These are phyloP conservation scores for Rhynchosporium secalis DNA, from an alignment of 2,329 filamentous ascomycete genomes.

Conservation along the genomic window DNA sequence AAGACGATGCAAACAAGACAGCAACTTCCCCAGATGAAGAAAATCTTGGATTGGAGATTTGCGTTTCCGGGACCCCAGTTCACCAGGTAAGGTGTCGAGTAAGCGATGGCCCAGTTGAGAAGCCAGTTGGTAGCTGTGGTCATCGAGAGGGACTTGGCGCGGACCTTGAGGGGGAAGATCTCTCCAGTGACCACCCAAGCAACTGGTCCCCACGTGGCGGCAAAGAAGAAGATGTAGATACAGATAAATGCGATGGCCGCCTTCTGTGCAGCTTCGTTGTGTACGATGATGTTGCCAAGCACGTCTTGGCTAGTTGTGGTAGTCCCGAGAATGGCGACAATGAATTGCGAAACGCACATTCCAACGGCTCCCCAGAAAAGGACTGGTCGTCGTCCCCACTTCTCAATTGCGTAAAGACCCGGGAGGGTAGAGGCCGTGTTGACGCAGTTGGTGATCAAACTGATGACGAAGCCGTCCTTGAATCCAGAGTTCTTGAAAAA, in stretches of 20 bases:
- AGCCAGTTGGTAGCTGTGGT: slow-evolving; percentile 71
- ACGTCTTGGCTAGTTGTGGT: slow-evolving; percentile 53
- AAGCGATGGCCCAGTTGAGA: slow-evolving; percentile 77
- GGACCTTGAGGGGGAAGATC: slow-evolving; percentile 62
- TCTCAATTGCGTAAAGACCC: slow-evolving; percentile 63
- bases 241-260: slow-evolving; percentile 63
- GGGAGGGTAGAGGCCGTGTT: slow-evolving; percentile 65
- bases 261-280: slow-evolving; percentile 54
- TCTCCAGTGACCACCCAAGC: slow-evolving; percentile 67
- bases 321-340: slow-evolving; percentile 60
- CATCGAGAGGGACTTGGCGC: slow-evolving; percentile 64
- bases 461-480: slow-evolving; percentile 55
- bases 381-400: slow-evolving; percentile 63
- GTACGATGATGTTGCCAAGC: slow-evolving; percentile 50
- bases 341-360: slow-evolving; percentile 62
- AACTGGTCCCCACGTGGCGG: slow-evolving; percentile 68
- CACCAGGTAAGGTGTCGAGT: slow-evolving; percentile 78
- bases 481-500: slow-evolving; percentile 60
- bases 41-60: slow-evolving; percentile 73
- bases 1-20: slow-evolving; percentile 72
- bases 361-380: slow-evolving; percentile 65
- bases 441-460: slow-evolving; percentile 63
- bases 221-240: slow-evolving; percentile 76
- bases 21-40: slow-evolving; percentile 74
- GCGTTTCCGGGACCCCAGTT: slow-evolving; percentile 69